Percentiles rank a stretch among this genome's conserved stretches.
These are phyloP conservation scores for Galeopsis tetrahit DNA, from an alignment of 257 asterid genomes.

Conservation along the genomic window DNA sequence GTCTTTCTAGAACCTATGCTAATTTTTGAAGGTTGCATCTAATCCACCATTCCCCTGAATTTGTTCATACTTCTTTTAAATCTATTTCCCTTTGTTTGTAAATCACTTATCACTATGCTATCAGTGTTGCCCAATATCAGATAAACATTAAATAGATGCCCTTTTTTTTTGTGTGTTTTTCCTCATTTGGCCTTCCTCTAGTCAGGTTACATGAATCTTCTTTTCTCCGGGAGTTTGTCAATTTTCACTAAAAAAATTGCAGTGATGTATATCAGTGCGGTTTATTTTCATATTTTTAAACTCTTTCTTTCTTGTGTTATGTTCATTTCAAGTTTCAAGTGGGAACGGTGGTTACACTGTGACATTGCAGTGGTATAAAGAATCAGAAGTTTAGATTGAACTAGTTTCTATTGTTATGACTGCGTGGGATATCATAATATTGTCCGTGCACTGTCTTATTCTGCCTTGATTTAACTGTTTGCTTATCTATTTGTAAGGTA, in stretches of 20 bases:
- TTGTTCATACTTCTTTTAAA: neutral
- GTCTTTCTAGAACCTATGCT: neutral
- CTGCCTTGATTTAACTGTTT: conserved; percentile 15
- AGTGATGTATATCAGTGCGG: neutral
- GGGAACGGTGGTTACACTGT: neutral
- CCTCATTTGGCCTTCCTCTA: neutral
- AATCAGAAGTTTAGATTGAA: neutral
- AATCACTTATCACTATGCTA: neutral
- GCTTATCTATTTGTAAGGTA: conserved; percentile 4
- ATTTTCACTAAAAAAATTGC: neutral
- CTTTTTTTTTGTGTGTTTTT: neutral
- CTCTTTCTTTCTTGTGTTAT: conserved; percentile 13
- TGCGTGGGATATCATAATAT: neutral
- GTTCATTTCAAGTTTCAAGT: neutral
- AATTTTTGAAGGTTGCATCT: neutral
- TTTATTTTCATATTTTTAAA: neutral
- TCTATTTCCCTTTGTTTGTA: conserved; percentile 1
- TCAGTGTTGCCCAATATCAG: neutral
- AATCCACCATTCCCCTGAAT: neutral
- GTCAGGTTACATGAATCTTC: conserved; percentile 9
- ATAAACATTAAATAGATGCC: neutral
- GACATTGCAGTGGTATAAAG: neutral
- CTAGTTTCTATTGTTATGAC: neutral
- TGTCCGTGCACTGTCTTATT: neutral
- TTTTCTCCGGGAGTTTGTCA: neutral